Evolutionary conservation across 1,139 yeast genomes (phyloP).

Genomic region (Maudiozyma humilis): DNA sequence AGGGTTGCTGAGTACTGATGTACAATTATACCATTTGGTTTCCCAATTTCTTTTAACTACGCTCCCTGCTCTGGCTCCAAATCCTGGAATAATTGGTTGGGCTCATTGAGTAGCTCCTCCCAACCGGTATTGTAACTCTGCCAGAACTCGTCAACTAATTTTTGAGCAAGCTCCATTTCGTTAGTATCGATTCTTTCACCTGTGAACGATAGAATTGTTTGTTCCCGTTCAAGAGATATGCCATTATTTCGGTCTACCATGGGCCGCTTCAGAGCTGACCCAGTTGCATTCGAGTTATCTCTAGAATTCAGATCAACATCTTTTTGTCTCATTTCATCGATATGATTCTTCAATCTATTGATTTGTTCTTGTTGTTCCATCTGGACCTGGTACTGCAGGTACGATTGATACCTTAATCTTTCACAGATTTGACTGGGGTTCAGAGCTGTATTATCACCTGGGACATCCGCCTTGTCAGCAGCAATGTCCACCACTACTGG

Average conservation of each 20-base stretch:
- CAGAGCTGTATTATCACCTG: background rate
- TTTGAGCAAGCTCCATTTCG: constrained; percentile 10
- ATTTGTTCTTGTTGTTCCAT: constrained; percentile 4
- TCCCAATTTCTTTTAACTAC: too few relatives aligned
- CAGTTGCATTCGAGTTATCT: background rate
- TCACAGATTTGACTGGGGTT: background rate
- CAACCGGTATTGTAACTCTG: constrained; percentile 16
- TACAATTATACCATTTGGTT: too few relatives aligned
- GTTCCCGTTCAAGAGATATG: background rate
- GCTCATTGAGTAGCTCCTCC: constrained; percentile 14
- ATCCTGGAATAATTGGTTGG: constrained; percentile 5
- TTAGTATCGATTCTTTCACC: constrained; percentile 1
- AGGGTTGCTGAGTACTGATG: too few relatives aligned
- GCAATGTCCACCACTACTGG: background rate
- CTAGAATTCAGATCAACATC: background rate
- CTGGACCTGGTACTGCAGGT: constrained; percentile 3
- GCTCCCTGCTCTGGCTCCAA: constrained; percentile 3
- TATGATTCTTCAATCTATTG: background rate
- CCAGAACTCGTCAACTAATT: constrained; percentile 21
- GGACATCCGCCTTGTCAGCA: background rate
- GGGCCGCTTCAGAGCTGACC: background rate
- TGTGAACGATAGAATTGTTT: background rate
- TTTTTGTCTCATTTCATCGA: background rate
- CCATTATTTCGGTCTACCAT: background rate
- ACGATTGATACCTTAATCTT: background rate